phyloP scores from a whole-genome alignment of 768 basidiomycete genomes.

The Podaxis mareebaensis region DNA sequence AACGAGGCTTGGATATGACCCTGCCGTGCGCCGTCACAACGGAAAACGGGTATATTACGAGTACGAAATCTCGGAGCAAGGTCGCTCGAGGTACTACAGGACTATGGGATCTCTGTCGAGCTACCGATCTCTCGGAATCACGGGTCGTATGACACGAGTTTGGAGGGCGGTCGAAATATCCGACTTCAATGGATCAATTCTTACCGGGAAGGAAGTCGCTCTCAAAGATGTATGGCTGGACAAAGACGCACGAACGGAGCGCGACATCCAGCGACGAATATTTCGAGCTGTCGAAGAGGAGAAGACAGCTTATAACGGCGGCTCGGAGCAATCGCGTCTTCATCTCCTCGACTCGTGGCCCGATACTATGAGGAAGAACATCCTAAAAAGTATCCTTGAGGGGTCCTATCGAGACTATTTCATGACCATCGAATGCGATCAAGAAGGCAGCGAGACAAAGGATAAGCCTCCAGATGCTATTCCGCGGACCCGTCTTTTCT shows the following conservation, averaged over 20 bases:
- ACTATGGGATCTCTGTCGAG: not conserved
- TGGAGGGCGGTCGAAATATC: conserved; percentile 6
- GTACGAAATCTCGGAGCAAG: not conserved
- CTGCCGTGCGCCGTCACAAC: not conserved
- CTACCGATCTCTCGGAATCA: not conserved
- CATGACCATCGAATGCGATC: not conserved
- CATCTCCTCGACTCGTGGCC: not conserved
- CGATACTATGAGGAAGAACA: not conserved
- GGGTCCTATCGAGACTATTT: not conserved
- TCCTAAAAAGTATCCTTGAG: not conserved
- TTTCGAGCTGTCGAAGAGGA: conserved; percentile 12
- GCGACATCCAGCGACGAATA: conserved; percentile 17
- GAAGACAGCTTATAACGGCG: not conserved
- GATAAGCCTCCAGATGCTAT: not conserved
- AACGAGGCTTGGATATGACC: not conserved
- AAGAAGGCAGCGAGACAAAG: not conserved
- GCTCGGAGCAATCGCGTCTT: not conserved
- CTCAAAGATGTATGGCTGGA: conserved; percentile 25
- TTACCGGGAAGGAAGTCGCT: conserved; percentile 9
- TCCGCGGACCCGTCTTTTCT: not conserved
- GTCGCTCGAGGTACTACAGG: not conserved
- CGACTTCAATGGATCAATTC: not conserved
- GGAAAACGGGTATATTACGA: not conserved
- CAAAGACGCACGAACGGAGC: conserved; percentile 10
- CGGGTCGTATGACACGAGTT: conserved; percentile 6